These are phyloP conservation scores for Tetrahymena borealis DNA, from an alignment of 73 alveolate genomes.

Conservation along the genomic window DNA sequence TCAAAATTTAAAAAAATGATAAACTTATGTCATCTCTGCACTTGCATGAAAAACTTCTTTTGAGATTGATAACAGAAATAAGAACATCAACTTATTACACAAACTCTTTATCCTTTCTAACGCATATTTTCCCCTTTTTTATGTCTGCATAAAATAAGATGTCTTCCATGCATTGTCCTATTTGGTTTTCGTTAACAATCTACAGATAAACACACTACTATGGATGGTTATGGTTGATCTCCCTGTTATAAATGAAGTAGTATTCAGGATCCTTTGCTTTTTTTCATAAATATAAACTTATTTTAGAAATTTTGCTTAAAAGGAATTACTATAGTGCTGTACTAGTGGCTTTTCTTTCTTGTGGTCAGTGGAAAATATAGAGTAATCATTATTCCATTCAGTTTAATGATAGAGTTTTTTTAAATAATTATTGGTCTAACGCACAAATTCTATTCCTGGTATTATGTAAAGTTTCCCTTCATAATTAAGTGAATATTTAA, in stretches of 20 bases:
- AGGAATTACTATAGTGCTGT: not conserved
- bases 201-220: not conserved
- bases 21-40: not conserved
- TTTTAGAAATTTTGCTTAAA: not conserved
- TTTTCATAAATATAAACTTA: too few relatives aligned
- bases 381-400: not conserved
- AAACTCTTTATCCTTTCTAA: not conserved
- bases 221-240: not conserved
- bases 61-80: not conserved
- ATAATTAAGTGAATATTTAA: not conserved
- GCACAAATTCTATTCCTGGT: not conserved
- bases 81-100: not conserved
- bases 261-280: not conserved
- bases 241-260: not conserved
- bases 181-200: not conserved
- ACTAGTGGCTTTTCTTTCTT: not conserved
- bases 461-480: not conserved
- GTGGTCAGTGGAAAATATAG: not conserved
- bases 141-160: not conserved
- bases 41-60: not conserved
- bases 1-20: not conserved
- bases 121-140: not conserved
- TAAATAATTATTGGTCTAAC: not conserved
- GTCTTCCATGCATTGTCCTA: not conserved
- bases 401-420: not conserved